Evolutionary conservation across 2,329 filamentous ascomycete species (phyloP), one percentile per base, ranked within the genome.

Genomic region (Penicillium sp.): DNA sequence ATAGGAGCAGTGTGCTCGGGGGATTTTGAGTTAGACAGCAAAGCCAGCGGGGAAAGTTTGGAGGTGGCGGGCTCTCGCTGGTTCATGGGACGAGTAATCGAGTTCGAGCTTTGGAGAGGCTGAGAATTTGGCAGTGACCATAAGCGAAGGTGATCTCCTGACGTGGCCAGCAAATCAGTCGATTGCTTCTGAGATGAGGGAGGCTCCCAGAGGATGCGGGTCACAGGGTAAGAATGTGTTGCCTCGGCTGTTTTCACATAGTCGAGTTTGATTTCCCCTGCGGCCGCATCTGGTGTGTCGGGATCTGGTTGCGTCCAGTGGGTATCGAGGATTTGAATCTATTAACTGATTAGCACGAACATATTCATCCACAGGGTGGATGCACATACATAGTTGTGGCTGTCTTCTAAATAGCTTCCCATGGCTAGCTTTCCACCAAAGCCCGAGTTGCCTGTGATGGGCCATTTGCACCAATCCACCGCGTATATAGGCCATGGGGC

Each of bases 381-480:
- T 20, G 8, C 16, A 39, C 60, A 37, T 24, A 96, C 92, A 80
- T 95, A 99, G 73, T 99, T 99, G 78, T 99, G 94, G 6, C 92
- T 93, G 75, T 99, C 94, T 76, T 99, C 94, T 50, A 97, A 79
- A 72, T 97, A 97, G 78, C 94, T 99, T 57, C 93, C 94, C 38
- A 99, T 82, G 13, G 94, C 94, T 66, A 99, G 84, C 76, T 97
- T 97, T 38, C 94, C 94, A 4, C 90, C 91, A 60, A 90, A 87
- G 63, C 68, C 72, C 37, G 87, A 65, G 44, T 57, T 67, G 76
- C 86, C 68, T 39, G 91, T 85, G 2, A 93, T 87, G 16, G 89
- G 86, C 93, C 94, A 99, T 76, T 99, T 99, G 79, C 94, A 99
- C 94, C 94, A 99, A 77, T 99, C 94, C 68, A 96, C 93, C 13